A percentile compares a stretch with the other conserved stretches of the same genome.
Conservation (phyloP, 441 rosid species). For the Melastoma candidum region DNA sequence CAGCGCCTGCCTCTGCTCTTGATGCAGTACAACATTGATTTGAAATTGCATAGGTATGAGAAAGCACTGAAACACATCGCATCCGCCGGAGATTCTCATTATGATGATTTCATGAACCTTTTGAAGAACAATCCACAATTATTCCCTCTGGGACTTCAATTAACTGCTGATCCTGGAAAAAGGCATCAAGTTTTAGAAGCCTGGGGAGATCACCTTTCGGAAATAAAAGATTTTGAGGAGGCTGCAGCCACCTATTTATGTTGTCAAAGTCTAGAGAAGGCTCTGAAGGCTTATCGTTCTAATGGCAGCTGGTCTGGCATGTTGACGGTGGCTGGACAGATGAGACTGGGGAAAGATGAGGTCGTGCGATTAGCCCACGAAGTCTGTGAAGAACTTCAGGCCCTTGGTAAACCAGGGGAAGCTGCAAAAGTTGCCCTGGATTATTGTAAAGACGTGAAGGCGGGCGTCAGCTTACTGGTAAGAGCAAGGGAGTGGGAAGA, state of each 20-base stretch:
- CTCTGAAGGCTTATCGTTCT: slow-evolving; percentile 74
- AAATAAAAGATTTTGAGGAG: slow-evolving; percentile 67
- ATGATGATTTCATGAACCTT: slow-evolving; percentile 61
- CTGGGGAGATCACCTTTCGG: slow-evolving; percentile 82
- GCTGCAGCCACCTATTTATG: slow-evolving; percentile 81
- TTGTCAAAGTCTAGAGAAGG: slow-evolving; percentile 62
- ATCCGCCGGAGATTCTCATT: slow-evolving; percentile 66
- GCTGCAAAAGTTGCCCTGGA: slow-evolving; percentile 92
- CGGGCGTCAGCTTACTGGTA: slow-evolving; percentile 57
- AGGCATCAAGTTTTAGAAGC: slow-evolving; percentile 65
- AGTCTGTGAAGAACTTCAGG: slow-evolving; percentile 82
- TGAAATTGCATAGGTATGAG: slow-evolving; percentile 62
- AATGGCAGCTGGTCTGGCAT: slow-evolving; percentile 88
- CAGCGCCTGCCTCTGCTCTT: slow-evolving; percentile 53
- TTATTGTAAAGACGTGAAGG: slow-evolving; percentile 58
- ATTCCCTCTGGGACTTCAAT: slow-evolving; percentile 69
- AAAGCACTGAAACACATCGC: slow-evolving; percentile 80
- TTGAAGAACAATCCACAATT: slow-evolving; percentile 73
- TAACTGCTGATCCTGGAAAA: slow-evolving; percentile 52
- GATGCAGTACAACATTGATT: slow-evolving; percentile 78
- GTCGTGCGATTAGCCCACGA: slow-evolving; percentile 64
- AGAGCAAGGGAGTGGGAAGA: slow-evolving; percentile 95
- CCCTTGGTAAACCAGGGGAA: slow-evolving; percentile 86
- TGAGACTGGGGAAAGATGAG: slow-evolving; percentile 62
- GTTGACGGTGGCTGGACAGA: slow-evolving; percentile 72